phyloP scores from a whole-genome alignment of 768 basidiomycete genomes.

The Gloeostereum incarnatum region DNA sequence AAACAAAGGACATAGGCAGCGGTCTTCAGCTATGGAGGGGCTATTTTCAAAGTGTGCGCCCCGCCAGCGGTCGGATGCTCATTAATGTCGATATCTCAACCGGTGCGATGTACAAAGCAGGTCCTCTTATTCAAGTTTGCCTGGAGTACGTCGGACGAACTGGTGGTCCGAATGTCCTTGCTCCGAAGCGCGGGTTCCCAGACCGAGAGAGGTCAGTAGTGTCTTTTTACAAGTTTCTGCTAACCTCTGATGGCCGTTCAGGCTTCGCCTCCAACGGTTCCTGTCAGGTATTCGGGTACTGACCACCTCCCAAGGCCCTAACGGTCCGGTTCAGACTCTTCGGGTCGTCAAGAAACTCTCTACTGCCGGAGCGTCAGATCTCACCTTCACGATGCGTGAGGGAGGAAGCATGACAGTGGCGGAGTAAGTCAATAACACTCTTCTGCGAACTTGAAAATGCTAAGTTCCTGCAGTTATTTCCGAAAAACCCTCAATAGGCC shows the following conservation, averaged over 20 bases:
- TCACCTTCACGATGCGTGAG: conserved; percentile 37
- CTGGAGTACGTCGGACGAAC: conserved; percentile 33
- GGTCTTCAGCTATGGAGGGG: conserved; percentile 65
- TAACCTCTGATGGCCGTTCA: no score
- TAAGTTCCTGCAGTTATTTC: no score
- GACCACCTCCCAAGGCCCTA: conserved; percentile 26
- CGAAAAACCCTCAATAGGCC: conserved; percentile 36
- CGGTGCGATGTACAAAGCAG: conserved; percentile 61
- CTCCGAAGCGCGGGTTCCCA: conserved; percentile 34
- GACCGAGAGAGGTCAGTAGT: conserved; percentile 56
- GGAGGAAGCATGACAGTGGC: conserved; percentile 37
- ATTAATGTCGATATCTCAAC: conserved; percentile 71
- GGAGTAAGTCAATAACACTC: no score
- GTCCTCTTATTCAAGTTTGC: conserved; percentile 42
- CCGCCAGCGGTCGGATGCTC: conserved; percentile 47
- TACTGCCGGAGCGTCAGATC: conserved; percentile 37
- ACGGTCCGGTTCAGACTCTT: conserved; percentile 25
- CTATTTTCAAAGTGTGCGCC: conserved; percentile 66
- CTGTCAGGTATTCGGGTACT: conserved; percentile 41
- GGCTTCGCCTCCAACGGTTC: conserved; percentile 44
- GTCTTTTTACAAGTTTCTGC: no score
- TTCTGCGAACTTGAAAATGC: no score
- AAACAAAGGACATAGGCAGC: conserved; percentile 34
- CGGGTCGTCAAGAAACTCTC: conserved; percentile 58
- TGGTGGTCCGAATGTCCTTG: conserved; percentile 21